Percentiles rank a stretch among this genome's conserved stretches.
Evolutionary conservation across 306 rosid species (phyloP).

Genomic region (Comarum palustre): DNA sequence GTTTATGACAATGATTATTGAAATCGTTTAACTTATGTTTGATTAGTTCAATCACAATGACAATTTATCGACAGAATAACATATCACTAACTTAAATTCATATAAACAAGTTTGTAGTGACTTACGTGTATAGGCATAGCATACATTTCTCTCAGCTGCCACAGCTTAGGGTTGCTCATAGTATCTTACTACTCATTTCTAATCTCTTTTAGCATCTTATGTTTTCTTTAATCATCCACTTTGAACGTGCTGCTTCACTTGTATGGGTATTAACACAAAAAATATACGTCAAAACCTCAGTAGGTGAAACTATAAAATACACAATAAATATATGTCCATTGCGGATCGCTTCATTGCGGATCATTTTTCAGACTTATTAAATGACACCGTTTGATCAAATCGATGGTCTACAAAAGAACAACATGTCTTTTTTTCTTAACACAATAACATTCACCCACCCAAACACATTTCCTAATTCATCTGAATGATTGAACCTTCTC

Average conservation of each 20-base stretch:
- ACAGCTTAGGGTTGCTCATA: constrained; percentile 1
- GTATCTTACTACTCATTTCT: background rate
- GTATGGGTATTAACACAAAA: constrained; percentile 20
- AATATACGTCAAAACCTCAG: background rate
- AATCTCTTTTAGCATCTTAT: background rate
- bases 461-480: too few species aligned
- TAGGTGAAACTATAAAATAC: background rate
- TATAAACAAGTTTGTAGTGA: too few species aligned
- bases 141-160: constrained; percentile 11
- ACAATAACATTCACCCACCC: too few species aligned
- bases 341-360: too few species aligned
- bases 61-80: background rate
- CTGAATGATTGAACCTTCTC: too few species aligned
- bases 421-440: too few species aligned
- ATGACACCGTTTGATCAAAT: too few species aligned
- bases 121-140: background rate
- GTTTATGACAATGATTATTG: background rate
- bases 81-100: background rate
- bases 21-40: background rate
- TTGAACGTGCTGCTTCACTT: constrained; percentile 47
- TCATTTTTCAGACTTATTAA: too few species aligned
- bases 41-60: background rate
- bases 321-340: constrained; percentile 2
- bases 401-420: too few species aligned
- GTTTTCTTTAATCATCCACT: constrained; percentile 17